Percentiles rank a stretch among this genome's conserved stretches.
Evolutionary conservation across 2,329 filamentous ascomycete species (phyloP).

Genomic region (Coniochaeta hoffmannii): DNA sequence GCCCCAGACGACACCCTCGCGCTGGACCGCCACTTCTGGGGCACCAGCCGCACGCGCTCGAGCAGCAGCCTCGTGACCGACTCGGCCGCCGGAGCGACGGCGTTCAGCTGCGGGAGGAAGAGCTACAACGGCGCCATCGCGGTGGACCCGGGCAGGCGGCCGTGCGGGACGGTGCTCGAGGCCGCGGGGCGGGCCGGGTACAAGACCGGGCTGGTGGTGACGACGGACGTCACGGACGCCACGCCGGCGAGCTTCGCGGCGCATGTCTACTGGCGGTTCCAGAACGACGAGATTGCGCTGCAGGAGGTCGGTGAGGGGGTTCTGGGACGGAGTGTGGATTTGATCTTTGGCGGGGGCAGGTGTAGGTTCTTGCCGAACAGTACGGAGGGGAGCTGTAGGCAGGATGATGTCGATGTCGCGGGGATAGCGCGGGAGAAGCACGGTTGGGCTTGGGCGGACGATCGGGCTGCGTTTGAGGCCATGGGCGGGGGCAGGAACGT

Average conservation of each 20-base stretch:
- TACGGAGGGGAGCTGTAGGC: slow-evolving; percentile 72
- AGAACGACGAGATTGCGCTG: slow-evolving; percentile 86
- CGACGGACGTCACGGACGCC: slow-evolving; percentile 89
- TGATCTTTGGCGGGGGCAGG: slow-evolving; percentile 87
- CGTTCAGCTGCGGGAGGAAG: slow-evolving; percentile 88
- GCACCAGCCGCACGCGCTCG: slow-evolving; percentile 79
- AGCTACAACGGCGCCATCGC: slow-evolving; percentile 97
- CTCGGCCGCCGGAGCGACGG: slow-evolving; percentile 92
- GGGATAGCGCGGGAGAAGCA: slow-evolving; percentile 63
- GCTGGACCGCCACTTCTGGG: slow-evolving; percentile 85
- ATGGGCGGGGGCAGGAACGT: slow-evolving; percentile 60
- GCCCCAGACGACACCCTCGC: slow-evolving; percentile 67
- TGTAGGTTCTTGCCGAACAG: slow-evolving; percentile 89
- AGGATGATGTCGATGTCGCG: slow-evolving; percentile 69
- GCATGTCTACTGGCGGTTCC: slow-evolving; percentile 70
- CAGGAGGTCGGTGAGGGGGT: slow-evolving; percentile 88
- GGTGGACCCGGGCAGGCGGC: slow-evolving; percentile 73
- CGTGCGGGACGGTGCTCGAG: slow-evolving; percentile 88
- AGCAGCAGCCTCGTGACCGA: slow-evolving; percentile 84
- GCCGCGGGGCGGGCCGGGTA: slow-evolving; percentile 90
- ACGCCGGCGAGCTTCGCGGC: slow-evolving; percentile 93
- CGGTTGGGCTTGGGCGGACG: slow-evolving; percentile 72
- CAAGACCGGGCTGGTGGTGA: slow-evolving; percentile 88
- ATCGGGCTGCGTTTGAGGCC: slow-evolving; percentile 67
- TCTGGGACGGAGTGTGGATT: slow-evolving; percentile 78